Percentiles rank a stretch among this genome's conserved stretches.
Conservation (phyloP, 2,329 filamentous ascomycete genomes). For the Cephalotrichum gorgonifer region DNA sequence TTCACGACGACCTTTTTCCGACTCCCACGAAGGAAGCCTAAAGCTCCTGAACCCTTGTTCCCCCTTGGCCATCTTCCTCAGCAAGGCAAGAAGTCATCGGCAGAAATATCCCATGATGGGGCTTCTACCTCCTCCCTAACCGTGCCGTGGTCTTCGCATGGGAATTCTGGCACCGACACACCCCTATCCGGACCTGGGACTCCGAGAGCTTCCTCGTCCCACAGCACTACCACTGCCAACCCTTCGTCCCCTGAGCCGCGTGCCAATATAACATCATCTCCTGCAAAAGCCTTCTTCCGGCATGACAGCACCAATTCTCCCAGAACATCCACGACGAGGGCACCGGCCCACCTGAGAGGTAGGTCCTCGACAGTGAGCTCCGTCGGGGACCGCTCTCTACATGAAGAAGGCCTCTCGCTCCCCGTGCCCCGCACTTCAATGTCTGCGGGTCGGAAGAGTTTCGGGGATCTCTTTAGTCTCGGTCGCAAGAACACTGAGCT, state of each 20-base stretch:
- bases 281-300: conserved; percentile 39
- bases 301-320: conserved; percentile 41
- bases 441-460: conserved; percentile 85
- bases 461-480: conserved; percentile 78
- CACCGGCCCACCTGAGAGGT: conserved; percentile 51
- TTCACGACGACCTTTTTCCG: conserved; percentile 66
- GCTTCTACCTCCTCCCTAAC: conserved; percentile 32
- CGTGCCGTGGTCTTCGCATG: conserved; percentile 6
- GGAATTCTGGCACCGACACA: conserved; percentile 3
- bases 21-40: conserved; percentile 65
- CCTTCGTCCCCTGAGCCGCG: not conserved
- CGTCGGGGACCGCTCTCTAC: conserved; percentile 55
- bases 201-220: conserved; percentile 24
- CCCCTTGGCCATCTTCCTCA: conserved; percentile 77
- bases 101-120: conserved; percentile 10
- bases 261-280: conserved; percentile 27
- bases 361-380: conserved; percentile 89
- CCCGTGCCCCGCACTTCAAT: conserved; percentile 67
- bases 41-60: conserved; percentile 67
- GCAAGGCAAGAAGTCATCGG: conserved; percentile 40
- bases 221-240: conserved; percentile 11
- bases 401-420: conserved; percentile 58
- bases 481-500: conserved; percentile 71
- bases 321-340: conserved; percentile 58
- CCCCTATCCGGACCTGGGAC: conserved; percentile 11